Evolutionary conservation across 257 asterid genomes (phyloP).

Genomic region (Cynanchum wilfordii): DNA sequence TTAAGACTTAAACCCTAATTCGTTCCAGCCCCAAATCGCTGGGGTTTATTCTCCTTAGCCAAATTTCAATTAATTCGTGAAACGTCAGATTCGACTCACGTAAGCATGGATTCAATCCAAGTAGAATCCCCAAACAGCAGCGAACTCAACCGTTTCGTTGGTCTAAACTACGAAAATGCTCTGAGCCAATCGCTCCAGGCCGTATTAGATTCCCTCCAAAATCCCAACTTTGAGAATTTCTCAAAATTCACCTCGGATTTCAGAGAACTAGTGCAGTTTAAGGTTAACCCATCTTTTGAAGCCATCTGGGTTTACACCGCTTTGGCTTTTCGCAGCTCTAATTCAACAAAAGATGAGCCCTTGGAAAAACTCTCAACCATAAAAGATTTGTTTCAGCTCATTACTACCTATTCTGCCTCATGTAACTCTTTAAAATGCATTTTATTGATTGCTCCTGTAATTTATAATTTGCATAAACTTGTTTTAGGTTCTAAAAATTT

Average conservation of each 20-base stretch:
- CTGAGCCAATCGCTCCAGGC: constrained; percentile 40
- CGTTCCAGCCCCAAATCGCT: not conserved
- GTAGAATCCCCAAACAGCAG: constrained; percentile 17
- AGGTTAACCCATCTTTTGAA: constrained; percentile 57
- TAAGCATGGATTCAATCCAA: constrained; percentile 40
- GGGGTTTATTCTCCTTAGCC: constrained; percentile 6
- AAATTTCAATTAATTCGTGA: not conserved
- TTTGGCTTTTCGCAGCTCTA: constrained; percentile 24
- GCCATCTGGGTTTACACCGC: constrained; percentile 61
- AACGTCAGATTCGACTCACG: not conserved
- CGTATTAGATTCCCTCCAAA: constrained; percentile 25
- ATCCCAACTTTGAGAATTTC: constrained; percentile 19
- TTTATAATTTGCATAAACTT: constrained; percentile 38
- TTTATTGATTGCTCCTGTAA: constrained; percentile 48
- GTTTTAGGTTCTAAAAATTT: constrained; percentile 28
- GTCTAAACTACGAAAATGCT: constrained; percentile 36
- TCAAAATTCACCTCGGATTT: constrained; percentile 31
- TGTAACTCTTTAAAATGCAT: constrained; percentile 43
- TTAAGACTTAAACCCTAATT: constrained; percentile 20
- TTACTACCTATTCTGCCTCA: constrained; percentile 45
- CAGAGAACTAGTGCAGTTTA: constrained; percentile 37
- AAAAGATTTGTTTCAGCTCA: constrained; percentile 49
- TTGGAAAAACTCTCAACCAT: constrained; percentile 28
- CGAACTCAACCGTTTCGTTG: constrained; percentile 24
- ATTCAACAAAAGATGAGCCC: constrained; percentile 25